Percentiles rank a stretch among this genome's conserved stretches.
These are phyloP conservation scores for Colletotrichum melonis DNA, from an alignment of 2,329 filamentous ascomycete species.

Conservation along the genomic window DNA sequence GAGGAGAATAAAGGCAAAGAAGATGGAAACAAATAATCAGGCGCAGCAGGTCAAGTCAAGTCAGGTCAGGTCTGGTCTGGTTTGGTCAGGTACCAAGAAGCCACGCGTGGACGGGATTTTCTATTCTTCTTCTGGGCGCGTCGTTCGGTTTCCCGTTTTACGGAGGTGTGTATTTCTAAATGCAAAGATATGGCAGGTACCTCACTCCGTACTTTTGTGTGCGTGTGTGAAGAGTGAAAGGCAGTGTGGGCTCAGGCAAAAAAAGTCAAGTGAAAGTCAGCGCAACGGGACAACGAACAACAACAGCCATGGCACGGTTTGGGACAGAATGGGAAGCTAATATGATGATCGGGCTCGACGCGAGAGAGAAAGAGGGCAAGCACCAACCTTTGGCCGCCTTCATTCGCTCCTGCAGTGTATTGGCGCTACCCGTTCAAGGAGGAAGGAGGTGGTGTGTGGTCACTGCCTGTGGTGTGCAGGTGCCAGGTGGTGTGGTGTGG, in stretches of 20 bases:
- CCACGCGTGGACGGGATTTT: slow-evolving; percentile 23
- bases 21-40: slow-evolving; percentile 8
- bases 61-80: neutral
- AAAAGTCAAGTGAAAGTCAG: slow-evolving; percentile 6
- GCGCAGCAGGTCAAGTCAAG: neutral
- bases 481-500: neutral
- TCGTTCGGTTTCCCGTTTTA: slow-evolving; percentile 19
- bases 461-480: too few species aligned
- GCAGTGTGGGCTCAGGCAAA: slow-evolving; percentile 12
- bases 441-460: slow-evolving; percentile 15
- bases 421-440: slow-evolving; percentile 18
- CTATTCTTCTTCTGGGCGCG: slow-evolving; percentile 15
- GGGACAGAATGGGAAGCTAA: slow-evolving; percentile 33
- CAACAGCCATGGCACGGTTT: slow-evolving; percentile 21
- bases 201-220: neutral
- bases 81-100: slow-evolving; percentile 12
- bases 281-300: slow-evolving; percentile 16
- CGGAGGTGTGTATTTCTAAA: neutral
- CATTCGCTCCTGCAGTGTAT: slow-evolving; percentile 15
- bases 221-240: neutral
- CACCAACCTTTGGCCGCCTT: slow-evolving; percentile 22
- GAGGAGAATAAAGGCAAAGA: neutral
- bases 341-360: slow-evolving; percentile 31
- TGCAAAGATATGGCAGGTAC: neutral
- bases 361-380: slow-evolving; percentile 32